Percentiles rank a stretch among this genome's conserved stretches.
Evolutionary conservation across 2,329 filamentous ascomycete genomes (phyloP).

Genomic region (Fusarium dimerum): DNA sequence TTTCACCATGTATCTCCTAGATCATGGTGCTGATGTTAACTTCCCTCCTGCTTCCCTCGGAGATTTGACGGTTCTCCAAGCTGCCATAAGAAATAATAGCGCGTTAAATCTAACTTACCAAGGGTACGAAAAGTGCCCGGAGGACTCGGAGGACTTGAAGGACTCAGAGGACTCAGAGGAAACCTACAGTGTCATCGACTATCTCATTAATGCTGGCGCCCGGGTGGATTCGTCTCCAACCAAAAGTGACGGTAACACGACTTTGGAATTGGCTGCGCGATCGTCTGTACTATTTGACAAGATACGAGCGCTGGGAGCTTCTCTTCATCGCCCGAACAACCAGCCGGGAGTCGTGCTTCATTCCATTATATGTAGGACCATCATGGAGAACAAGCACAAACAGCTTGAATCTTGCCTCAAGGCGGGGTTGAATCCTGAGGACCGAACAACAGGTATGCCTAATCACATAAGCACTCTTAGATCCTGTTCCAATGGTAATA

Average conservation of each 20-base stretch:
- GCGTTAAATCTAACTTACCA: too few species aligned
- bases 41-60: neutral
- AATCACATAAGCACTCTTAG: too few species aligned
- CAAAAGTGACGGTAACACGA: neutral
- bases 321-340: neutral
- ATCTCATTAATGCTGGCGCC: neutral
- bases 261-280: neutral
- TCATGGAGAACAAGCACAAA: neutral
- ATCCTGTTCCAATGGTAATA: too few species aligned
- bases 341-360: neutral
- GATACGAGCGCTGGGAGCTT: neutral
- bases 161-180: too few species aligned
- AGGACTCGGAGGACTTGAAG: too few species aligned
- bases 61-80: neutral
- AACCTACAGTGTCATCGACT: neutral
- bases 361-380: neutral
- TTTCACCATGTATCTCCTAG: neutral
- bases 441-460: too few species aligned
- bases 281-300: neutral
- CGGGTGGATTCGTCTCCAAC: neutral
- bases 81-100: neutral
- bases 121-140: too few species aligned
- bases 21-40: neutral
- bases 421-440: too few species aligned
- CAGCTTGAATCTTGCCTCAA: too few species aligned